phyloP scores from a whole-genome alignment of 2,329 filamentous ascomycete genomes.

The Cladosporium sp. region DNA sequence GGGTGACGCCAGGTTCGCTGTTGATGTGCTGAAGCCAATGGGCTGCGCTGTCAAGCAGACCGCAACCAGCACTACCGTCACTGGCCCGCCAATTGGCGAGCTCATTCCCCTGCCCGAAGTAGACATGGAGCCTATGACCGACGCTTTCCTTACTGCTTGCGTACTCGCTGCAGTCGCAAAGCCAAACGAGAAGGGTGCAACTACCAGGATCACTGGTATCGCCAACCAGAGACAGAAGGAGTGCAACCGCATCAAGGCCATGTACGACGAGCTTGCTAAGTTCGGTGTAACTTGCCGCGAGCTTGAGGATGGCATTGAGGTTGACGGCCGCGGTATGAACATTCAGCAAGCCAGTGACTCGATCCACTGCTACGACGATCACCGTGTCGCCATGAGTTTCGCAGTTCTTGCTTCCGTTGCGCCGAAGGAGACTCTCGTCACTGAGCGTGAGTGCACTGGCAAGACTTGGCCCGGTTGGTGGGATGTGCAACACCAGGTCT shows the following conservation, averaged over 20 bases:
- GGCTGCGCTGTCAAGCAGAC: constrained; percentile 88
- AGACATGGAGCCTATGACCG: constrained; percentile 99
- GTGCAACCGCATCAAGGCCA: constrained; percentile 92
- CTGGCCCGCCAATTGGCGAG: constrained; percentile 73
- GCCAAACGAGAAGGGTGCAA: constrained; percentile 61
- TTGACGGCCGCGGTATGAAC: constrained; percentile 59
- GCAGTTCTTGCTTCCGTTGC: constrained; percentile 79
- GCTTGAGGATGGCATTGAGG: constrained; percentile 90
- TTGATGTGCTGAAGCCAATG: constrained; percentile 89
- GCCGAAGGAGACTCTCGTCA: constrained; percentile 71
- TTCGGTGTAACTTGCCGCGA: constrained; percentile 86
- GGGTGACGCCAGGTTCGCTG: constrained; percentile 90
- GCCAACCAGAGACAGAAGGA: constrained; percentile 98
- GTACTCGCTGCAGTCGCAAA: constrained; percentile 87
- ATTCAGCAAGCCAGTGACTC: constrained; percentile 62
- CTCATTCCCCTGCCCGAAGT: constrained; percentile 77
- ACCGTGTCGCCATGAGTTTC: constrained; percentile 98
- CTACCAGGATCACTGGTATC: constrained; percentile 87
- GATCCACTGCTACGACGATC: constrained; percentile 94
- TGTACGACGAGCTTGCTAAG: constrained; percentile 92
- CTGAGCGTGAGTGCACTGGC: constrained; percentile 88
- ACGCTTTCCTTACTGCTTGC: constrained; percentile 93
- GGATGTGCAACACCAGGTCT: constrained; percentile 80
- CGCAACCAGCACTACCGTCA: constrained; percentile 84
- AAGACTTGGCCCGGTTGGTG: constrained; percentile 99